Evolutionary conservation across 805 yeast species (phyloP).

Genomic region (Starmerella scarabaei): DNA sequence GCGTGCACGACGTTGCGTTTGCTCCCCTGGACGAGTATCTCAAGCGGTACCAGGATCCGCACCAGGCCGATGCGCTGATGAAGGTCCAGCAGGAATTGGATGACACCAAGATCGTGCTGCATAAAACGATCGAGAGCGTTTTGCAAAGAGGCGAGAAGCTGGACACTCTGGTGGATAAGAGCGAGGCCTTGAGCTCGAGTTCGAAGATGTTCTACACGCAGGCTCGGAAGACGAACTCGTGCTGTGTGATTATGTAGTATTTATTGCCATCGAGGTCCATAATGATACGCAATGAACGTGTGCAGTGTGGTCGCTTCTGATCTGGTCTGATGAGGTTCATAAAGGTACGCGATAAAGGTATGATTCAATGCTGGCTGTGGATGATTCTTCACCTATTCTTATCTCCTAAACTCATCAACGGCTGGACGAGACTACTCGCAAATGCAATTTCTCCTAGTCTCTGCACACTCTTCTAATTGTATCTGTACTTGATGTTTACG

Average conservation of each 20-base stretch:
- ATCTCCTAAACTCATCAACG: too few relatives aligned
- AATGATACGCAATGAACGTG: too few relatives aligned
- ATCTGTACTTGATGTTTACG: too few relatives aligned
- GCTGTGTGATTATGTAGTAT: constrained; percentile 37
- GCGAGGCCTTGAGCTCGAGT: constrained; percentile 77
- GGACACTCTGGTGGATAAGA: constrained; percentile 86
- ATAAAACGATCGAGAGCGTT: constrained; percentile 88
- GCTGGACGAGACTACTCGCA: too few relatives aligned
- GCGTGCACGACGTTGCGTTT: constrained; percentile 38
- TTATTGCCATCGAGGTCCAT: not conserved
- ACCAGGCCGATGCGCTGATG: constrained; percentile 93
- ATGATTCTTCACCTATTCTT: too few relatives aligned
- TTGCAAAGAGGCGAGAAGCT: constrained; percentile 93
- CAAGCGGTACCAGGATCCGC: constrained; percentile 85
- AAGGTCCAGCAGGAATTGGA: constrained; percentile 95
- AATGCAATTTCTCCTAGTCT: too few relatives aligned
- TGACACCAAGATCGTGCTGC: constrained; percentile 91
- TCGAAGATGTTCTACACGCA: constrained; percentile 93
- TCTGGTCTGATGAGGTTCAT: too few relatives aligned
- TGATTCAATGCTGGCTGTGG: too few relatives aligned
- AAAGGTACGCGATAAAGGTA: too few relatives aligned
- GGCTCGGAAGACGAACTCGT: constrained; percentile 87
- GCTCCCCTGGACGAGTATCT: constrained; percentile 57
- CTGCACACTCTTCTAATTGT: too few relatives aligned
- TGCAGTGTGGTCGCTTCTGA: too few relatives aligned